These are phyloP conservation scores for Cladosporium sp. DNA, from an alignment of 2,329 filamentous ascomycete genomes.

Conservation along the genomic window DNA sequence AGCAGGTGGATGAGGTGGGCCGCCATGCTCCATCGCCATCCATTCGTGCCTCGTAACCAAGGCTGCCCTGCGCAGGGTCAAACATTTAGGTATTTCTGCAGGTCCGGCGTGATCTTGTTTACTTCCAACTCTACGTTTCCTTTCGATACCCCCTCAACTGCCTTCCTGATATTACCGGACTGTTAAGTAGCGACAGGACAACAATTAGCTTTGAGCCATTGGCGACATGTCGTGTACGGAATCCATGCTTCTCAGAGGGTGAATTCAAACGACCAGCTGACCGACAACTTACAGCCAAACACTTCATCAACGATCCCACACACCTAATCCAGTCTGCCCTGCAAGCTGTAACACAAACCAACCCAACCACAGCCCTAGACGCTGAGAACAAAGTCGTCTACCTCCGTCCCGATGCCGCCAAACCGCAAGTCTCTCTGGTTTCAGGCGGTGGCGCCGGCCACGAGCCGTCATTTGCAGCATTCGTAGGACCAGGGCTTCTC, in stretches of 20 bases:
- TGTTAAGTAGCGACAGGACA: not conserved
- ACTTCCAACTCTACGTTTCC: not conserved
- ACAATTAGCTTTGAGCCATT: not conserved
- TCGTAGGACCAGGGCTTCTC: conserved; percentile 77
- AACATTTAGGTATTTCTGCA: not conserved
- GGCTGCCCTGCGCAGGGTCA: not conserved
- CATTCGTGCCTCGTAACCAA: not conserved
- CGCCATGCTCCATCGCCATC: not conserved
- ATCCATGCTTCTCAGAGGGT: not conserved
- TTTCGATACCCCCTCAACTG: too few species aligned
- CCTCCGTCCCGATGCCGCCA: conserved; percentile 54
- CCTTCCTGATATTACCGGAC: not conserved
- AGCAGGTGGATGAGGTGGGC: not conserved
- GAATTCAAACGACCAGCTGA: not conserved
- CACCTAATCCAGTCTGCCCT: conserved; percentile 75
- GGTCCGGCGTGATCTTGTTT: not conserved
- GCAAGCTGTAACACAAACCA: conserved; percentile 72
- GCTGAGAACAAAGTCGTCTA: conserved; percentile 79
- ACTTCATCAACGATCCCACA: conserved; percentile 83
- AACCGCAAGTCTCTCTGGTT: conserved; percentile 69
- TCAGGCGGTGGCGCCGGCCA: conserved; percentile 88
- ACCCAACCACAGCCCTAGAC: conserved; percentile 79
- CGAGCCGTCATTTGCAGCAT: conserved; percentile 81
- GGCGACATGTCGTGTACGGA: conserved; percentile 7
- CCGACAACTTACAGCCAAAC: conserved; percentile 50